These are phyloP conservation scores for Lipomyces spencermartinsiae DNA, from an alignment of 805 yeast species.

Conservation along the genomic window DNA sequence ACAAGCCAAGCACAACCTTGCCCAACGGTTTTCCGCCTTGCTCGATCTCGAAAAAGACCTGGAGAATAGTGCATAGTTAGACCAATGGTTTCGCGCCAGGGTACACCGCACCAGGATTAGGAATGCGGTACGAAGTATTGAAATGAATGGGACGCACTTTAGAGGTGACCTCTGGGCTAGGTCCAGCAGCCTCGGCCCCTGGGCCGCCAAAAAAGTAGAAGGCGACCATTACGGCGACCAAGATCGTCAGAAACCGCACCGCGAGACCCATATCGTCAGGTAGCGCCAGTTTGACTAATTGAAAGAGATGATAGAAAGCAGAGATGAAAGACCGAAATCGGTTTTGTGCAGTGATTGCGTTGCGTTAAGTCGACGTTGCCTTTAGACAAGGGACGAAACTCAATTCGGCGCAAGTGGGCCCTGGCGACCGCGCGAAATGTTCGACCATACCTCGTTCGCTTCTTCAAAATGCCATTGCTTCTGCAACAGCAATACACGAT, in stretches of 20 bases:
- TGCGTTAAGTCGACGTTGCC: neutral
- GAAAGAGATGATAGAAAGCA: neutral
- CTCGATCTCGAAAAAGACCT: constrained; percentile 83
- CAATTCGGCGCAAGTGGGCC: neutral
- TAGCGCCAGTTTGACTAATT: neutral
- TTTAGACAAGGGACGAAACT: neutral
- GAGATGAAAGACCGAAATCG: neutral
- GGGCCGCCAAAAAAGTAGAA: constrained; percentile 31
- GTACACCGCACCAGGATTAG: neutral
- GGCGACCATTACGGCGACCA: constrained; percentile 25
- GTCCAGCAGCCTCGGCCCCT: constrained; percentile 25
- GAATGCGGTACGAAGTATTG: neutral
- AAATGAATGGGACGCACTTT: constrained; percentile 40
- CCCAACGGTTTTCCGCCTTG: constrained; percentile 83
- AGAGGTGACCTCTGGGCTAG: constrained; percentile 43
- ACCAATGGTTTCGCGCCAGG: neutral
- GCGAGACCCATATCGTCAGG: neutral
- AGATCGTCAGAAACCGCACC: constrained; percentile 16
- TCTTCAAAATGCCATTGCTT: too few relatives aligned
- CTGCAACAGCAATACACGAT: too few relatives aligned
- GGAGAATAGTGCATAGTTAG: neutral
- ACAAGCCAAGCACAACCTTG: constrained; percentile 83
- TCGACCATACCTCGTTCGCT: too few relatives aligned
- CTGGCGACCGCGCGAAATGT: neutral
- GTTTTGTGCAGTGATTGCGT: neutral